Percentiles rank a stretch among this genome's conserved stretches.
These are phyloP conservation scores for Byssoonygena ceratinophila DNA, from an alignment of 2,329 filamentous ascomycete species.

Conservation along the genomic window DNA sequence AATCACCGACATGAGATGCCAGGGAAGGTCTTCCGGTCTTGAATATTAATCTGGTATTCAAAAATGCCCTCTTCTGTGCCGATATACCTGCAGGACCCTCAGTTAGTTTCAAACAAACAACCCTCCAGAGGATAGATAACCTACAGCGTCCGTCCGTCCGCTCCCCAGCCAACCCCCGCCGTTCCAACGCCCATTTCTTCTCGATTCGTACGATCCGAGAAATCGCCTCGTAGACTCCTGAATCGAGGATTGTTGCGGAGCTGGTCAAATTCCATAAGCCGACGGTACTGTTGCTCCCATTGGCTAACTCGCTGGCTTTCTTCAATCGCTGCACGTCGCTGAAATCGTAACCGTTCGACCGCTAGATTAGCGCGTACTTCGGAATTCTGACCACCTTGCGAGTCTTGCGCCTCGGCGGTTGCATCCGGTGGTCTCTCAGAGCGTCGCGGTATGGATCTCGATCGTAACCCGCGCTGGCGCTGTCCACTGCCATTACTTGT, in stretches of 20 bases:
- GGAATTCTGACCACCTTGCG: slow-evolving; percentile 14
- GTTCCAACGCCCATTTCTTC: slow-evolving; percentile 34
- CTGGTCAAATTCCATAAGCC: slow-evolving; percentile 27
- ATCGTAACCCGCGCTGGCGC: slow-evolving; percentile 24
- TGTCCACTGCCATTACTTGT: slow-evolving; percentile 13
- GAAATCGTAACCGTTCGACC: slow-evolving; percentile 31
- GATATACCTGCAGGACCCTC: slow-evolving; percentile 31
- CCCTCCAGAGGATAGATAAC: slow-evolving; percentile 18
- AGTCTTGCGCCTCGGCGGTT: slow-evolving; percentile 23
- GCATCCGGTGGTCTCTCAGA: slow-evolving; percentile 22
- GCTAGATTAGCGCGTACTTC: slow-evolving; percentile 32
- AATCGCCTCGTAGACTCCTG: slow-evolving; percentile 29
- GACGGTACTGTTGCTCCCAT: slow-evolving; percentile 28
- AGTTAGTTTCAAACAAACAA: slow-evolving; percentile 10
- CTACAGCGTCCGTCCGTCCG: slow-evolving; percentile 39
- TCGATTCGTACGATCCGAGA: slow-evolving; percentile 26
- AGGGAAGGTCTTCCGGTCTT: slow-evolving; percentile 41
- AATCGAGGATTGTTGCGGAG: slow-evolving; percentile 31
- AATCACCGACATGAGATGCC: slow-evolving; percentile 34
- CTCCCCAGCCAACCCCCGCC: slow-evolving; percentile 40
- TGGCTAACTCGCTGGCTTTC: slow-evolving; percentile 24
- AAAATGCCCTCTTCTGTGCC: slow-evolving; percentile 41
- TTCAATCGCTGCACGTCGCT: slow-evolving; percentile 30
- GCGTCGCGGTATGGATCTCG: slow-evolving; percentile 29
- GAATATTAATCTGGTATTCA: slow-evolving; percentile 38